phyloP scores from a whole-genome alignment of 2,329 filamentous ascomycete genomes.

The Zarea fungicola region DNA sequence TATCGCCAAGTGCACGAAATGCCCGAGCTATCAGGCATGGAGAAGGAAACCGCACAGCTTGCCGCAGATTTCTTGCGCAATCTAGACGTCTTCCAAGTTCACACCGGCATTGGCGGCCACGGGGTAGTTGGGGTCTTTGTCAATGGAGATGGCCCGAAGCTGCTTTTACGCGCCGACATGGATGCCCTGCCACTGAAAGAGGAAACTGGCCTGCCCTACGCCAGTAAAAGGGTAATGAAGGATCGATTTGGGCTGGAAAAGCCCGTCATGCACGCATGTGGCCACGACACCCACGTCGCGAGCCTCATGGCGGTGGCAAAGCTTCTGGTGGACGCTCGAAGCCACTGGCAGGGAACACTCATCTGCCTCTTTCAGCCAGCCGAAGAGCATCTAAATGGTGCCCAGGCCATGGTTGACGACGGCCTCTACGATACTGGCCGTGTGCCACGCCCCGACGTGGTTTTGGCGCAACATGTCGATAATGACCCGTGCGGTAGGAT shows the following conservation, averaged over 20 bases:
- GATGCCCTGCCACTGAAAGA: constrained; percentile 56
- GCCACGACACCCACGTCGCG: constrained; percentile 61
- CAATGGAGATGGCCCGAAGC: constrained; percentile 49
- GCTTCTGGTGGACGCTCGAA: constrained; percentile 36
- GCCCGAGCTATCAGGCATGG: constrained; percentile 54
- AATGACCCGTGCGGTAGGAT: constrained; percentile 27
- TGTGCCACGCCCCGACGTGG: constrained; percentile 27
- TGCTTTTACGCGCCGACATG: constrained; percentile 57
- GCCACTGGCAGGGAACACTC: constrained; percentile 56
- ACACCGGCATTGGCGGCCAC: constrained; percentile 47
- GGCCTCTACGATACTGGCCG: constrained; percentile 26
- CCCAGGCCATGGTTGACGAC: constrained; percentile 36
- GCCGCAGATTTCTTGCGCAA: constrained; percentile 35
- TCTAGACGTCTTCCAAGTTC: constrained; percentile 34
- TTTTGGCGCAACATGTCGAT: constrained; percentile 33
- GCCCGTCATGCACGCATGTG: constrained; percentile 64
- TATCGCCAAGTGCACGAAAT: constrained; percentile 36
- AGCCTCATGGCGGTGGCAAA: constrained; percentile 50
- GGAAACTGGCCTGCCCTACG: constrained; percentile 48
- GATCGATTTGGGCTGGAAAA: constrained; percentile 42
- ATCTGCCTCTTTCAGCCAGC: constrained; percentile 62
- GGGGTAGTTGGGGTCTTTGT: constrained; percentile 50
- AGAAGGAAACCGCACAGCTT: constrained; percentile 45
- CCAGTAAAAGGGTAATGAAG: constrained; percentile 36
- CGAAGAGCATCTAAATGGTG: constrained; percentile 59